A percentile compares a stretch with the other conserved stretches of the same genome.
Evolutionary conservation across 257 asterid genomes (phyloP).

Genomic region (Gentiana macrophylla): DNA sequence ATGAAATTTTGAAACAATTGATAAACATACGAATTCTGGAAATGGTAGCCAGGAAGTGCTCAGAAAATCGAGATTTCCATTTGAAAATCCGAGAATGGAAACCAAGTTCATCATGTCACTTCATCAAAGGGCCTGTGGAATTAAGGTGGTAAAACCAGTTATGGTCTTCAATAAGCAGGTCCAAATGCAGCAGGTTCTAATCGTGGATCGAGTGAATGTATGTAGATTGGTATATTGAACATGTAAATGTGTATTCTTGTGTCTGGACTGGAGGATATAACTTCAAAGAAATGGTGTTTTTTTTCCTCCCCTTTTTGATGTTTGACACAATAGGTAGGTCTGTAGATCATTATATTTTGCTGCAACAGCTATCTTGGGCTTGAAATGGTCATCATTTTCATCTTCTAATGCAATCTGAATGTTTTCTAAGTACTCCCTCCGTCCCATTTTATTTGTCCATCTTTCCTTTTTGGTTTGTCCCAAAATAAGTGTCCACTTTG

Average conservation of each 20-base stretch:
- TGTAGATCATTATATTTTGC: no score
- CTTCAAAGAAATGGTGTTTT: no score
- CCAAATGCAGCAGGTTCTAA: slow-evolving; percentile 16
- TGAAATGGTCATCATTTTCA: no score
- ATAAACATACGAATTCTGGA: slow-evolving; percentile 16
- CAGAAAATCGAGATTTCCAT: slow-evolving; percentile 26
- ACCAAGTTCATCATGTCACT: slow-evolving; percentile 21
- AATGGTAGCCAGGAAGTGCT: slow-evolving; percentile 30
- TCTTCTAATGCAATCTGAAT: slow-evolving; percentile 20
- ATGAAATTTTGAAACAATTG: slow-evolving; percentile 15
- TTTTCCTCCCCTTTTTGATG: no score
- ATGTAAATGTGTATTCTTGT: neutral
- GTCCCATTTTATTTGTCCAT: no score
- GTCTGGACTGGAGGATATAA: slow-evolving; percentile 16
- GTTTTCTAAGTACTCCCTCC: slow-evolving; percentile 3
- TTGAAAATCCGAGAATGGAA: slow-evolving; percentile 20
- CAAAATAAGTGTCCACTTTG: no score
- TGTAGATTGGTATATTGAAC: slow-evolving; percentile 35
- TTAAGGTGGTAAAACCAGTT: slow-evolving; percentile 17
- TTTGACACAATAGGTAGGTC: no score
- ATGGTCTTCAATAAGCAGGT: slow-evolving; percentile 19
- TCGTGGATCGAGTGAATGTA: slow-evolving; percentile 23
- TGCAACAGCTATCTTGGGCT: no score
- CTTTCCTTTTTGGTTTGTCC: no score
- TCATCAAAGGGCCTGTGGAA: slow-evolving; percentile 18